phyloP scores from a whole-genome alignment of 2,329 filamentous ascomycete species.

The Monosporascus cannonballus region DNA sequence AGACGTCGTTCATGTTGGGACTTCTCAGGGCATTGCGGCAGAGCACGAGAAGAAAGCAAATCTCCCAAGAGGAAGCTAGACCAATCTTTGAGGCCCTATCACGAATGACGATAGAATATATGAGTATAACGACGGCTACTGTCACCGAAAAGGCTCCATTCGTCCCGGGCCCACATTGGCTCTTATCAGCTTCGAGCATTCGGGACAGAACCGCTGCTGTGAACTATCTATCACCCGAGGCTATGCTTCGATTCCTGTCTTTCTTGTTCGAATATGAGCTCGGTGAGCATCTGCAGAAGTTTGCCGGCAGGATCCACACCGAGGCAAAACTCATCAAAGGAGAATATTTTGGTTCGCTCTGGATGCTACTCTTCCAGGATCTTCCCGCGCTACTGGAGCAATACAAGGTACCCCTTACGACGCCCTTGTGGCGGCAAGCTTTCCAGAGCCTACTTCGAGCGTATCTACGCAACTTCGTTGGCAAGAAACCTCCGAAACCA shows the following conservation, averaged over 20 bases:
- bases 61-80: constrained; percentile 2
- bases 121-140: constrained; percentile 2
- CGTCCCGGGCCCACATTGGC: background rate
- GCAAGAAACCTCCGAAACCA: constrained; percentile 4
- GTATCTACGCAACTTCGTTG: constrained; percentile 18
- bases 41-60: constrained; percentile 4
- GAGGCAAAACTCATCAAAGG: constrained; percentile 10
- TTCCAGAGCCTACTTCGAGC: constrained; percentile 15
- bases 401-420: constrained; percentile 4
- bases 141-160: background rate
- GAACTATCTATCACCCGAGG: background rate
- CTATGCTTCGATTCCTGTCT: constrained; percentile 6
- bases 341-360: constrained; percentile 16
- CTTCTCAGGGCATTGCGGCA: constrained; percentile 6
- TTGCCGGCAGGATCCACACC: constrained; percentile 13
- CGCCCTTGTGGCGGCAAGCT: constrained; percentile 15
- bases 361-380: constrained; percentile 24
- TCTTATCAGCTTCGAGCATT: background rate
- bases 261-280: constrained; percentile 10
- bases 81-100: constrained; percentile 9
- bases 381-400: constrained; percentile 11
- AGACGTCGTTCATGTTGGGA: constrained; percentile 9
- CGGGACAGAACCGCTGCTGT: background rate
- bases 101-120: background rate
- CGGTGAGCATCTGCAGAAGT: constrained; percentile 9